phyloP scores from a whole-genome alignment of 1,284 basidiomycete species.

The Violaceomyces palustris region DNA sequence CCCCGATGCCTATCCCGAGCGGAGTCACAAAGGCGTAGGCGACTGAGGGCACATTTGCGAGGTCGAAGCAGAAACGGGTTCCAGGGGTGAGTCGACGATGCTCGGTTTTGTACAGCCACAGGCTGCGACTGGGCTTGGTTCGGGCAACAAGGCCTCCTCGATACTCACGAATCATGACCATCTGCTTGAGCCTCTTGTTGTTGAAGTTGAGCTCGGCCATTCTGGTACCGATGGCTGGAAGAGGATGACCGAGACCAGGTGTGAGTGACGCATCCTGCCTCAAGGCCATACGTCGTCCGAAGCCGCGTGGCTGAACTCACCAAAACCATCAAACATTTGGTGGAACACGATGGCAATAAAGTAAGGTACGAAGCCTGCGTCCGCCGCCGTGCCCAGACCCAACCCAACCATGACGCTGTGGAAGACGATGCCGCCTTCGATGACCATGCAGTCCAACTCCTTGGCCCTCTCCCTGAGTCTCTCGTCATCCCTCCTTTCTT shows the following conservation, averaged over 20 bases:
- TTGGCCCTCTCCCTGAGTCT: not conserved
- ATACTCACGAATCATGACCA: not conserved
- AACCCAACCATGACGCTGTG: constrained; percentile 2
- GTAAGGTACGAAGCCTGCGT: constrained; percentile 1
- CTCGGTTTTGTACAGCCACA: no score
- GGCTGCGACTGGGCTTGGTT: no score
- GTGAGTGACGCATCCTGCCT: no score
- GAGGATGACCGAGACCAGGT: no score
- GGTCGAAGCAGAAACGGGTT: not conserved
- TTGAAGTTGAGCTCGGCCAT: not conserved
- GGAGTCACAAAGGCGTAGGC: not conserved
- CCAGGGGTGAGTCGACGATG: no score
- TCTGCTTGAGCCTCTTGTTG: not conserved
- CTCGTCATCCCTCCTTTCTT: not conserved
- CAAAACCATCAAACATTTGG: constrained; percentile 3
- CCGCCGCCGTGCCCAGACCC: not conserved
- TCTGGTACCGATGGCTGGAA: not conserved
- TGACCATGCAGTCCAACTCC: constrained; percentile 1
- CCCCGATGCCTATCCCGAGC: not conserved
- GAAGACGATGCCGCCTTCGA: constrained; percentile 1
- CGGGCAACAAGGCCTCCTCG: no score
- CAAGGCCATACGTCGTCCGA: no score
- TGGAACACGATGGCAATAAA: constrained; percentile 4
- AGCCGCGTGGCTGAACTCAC: no score
- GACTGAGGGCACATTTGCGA: not conserved